Base-by-base conservation (phyloP, 75 land plant species). In the Picea glauca region DNA sequence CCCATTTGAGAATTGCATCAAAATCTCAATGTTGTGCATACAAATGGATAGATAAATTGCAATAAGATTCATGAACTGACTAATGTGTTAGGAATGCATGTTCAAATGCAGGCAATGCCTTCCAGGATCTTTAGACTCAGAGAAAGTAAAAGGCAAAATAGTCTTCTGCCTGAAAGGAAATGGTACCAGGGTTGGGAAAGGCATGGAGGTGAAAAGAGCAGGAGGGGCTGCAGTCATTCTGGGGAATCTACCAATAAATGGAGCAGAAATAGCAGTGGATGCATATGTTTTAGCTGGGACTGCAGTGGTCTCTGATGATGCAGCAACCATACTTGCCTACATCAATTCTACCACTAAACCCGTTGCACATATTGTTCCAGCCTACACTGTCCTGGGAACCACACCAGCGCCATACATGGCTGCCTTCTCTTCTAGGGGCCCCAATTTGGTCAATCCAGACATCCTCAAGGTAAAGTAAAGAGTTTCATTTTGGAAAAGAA, bases 221-320 rank as follows among this genome's bases (percentile, higher is more conserved):
- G 85, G 87, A 13, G 87, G 81, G 2, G 74, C 62, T 3, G 87
- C 86, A 23, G 79, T 85, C 86, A 85, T 85, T 21, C 78, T 85
- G n/a, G 78, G 72, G 17, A 76, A 84, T 62, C 50, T 66, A 0
- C 26, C 35, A 3, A 17, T 59, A 0, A 74, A 84, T 17, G 87
- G 85, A 1, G 87, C 79, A 50, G 87, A 74, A 3, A 58, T 83
- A 13, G 54, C 83, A 13, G 85, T 86, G 2, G 87, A 85, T 72
- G 70, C 86, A 23, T 81, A 83, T 50, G 66, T 85, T 13, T 77
- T 85, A 18, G 85, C 85, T 0, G 85, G 86, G 3, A 76, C 81
- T 8, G 77, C 76, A 1, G 78, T 85, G 1, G 87, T 86, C 26
- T 67, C 46, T 14, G 33, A 18, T 12, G 81, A 23, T 11, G 87